Evolutionary conservation across 345 rosid species (phyloP).

Genomic region (Erysimum cheiranthoides): DNA sequence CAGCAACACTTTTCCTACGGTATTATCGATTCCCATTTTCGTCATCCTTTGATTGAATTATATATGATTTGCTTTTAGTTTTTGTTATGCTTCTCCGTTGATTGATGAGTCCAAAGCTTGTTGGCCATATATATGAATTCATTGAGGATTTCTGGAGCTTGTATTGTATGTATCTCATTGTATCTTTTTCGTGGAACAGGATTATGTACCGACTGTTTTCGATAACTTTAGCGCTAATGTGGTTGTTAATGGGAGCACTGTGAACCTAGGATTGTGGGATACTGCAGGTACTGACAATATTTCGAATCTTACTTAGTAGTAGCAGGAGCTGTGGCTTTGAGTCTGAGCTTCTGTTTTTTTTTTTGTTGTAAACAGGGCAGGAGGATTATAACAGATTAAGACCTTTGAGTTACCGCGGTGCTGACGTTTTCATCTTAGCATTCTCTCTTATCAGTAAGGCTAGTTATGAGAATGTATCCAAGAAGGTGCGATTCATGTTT

Average conservation of each 20-base stretch:
- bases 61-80: neutral
- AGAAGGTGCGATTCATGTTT: slow-evolving; percentile 58
- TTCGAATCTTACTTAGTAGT: slow-evolving; percentile 18
- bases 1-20: slow-evolving; percentile 88
- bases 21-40: slow-evolving; percentile 19
- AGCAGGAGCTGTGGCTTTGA: neutral
- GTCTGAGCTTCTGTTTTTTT: slow-evolving; percentile 3
- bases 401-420: slow-evolving; percentile 95
- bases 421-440: slow-evolving; percentile 92
- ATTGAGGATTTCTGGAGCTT: slow-evolving; percentile 1
- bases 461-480: slow-evolving; percentile 95
- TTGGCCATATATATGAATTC: neutral
- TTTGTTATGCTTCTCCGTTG: slow-evolving; percentile 2
- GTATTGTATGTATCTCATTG: neutral
- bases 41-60: neutral
- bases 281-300: slow-evolving; percentile 67
- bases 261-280: slow-evolving; percentile 94
- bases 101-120: neutral
- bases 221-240: slow-evolving; percentile 98
- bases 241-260: slow-evolving; percentile 83
- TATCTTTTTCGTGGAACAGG: slow-evolving; percentile 54
- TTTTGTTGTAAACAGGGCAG: slow-evolving; percentile 64
- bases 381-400: slow-evolving; percentile 93
- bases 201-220: slow-evolving; percentile 88
- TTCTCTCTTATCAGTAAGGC: slow-evolving; percentile 98